Conservation (phyloP, 1,139 yeast genomes). For the Arxiozyma telluris region DNA sequence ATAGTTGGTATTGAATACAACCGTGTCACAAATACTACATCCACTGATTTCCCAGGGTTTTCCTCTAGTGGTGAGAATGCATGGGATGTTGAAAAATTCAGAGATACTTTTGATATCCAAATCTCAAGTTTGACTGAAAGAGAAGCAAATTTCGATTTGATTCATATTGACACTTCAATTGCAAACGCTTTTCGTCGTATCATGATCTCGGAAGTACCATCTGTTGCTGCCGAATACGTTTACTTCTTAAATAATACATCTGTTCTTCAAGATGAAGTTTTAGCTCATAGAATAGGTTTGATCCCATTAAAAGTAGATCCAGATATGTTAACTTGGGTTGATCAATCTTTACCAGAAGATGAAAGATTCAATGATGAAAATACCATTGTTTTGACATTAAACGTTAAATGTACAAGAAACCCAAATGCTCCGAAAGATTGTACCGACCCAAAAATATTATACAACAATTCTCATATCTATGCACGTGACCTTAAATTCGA, state of each 20-base stretch:
- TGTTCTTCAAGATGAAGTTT: conserved; percentile 92
- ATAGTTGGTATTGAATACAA: conserved; percentile 85
- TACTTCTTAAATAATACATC: conserved; percentile 90
- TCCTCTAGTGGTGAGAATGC: conserved; percentile 54
- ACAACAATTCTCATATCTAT: conserved; percentile 76
- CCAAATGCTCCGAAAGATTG: conserved; percentile 74
- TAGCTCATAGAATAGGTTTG: conserved; percentile 89
- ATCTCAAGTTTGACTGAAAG: conserved; percentile 58
- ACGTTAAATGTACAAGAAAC: conserved; percentile 75
- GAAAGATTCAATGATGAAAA: conserved; percentile 77
- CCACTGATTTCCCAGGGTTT: conserved; percentile 88
- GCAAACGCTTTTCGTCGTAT: conserved; percentile 96
- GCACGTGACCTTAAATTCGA: conserved; percentile 83
- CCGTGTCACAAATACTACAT: conserved; percentile 77
- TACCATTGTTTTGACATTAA: conserved; percentile 74
- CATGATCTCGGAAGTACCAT: conserved; percentile 93
- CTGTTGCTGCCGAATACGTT: conserved; percentile 89
- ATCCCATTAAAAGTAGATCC: conserved; percentile 89
- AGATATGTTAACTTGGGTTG: conserved; percentile 76
- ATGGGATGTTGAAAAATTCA: conserved; percentile 82
- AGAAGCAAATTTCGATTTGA: conserved; percentile 76
- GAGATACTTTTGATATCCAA: conserved; percentile 57
- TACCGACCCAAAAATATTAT: conserved; percentile 75
- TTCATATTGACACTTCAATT: conserved; percentile 80
- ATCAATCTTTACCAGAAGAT: conserved; percentile 50